phyloP scores from a whole-genome alignment of 2,329 filamentous ascomycete species.

The Trichoderma koningii region DNA sequence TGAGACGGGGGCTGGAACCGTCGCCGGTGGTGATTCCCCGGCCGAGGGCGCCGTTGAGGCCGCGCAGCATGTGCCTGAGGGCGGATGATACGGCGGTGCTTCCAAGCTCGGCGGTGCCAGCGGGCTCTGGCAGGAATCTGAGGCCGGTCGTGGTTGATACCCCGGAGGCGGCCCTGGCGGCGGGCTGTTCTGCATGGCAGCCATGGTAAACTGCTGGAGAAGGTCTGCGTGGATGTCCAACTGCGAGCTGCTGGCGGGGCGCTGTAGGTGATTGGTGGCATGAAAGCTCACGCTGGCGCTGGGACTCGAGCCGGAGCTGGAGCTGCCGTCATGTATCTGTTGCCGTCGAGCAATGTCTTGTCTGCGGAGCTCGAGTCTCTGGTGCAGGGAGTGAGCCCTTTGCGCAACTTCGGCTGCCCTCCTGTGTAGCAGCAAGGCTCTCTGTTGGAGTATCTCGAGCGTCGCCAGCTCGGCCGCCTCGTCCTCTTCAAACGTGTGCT shows the following conservation, averaged over 20 bases:
- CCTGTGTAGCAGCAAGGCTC: constrained; percentile 74
- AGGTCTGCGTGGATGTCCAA: constrained; percentile 58
- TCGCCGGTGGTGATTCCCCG: neutral
- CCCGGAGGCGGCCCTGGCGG: constrained; percentile 32
- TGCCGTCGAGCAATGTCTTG: constrained; percentile 38
- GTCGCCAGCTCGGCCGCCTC: constrained; percentile 84
- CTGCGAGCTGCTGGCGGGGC: constrained; percentile 34
- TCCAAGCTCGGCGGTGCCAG: constrained; percentile 37
- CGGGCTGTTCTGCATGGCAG: constrained; percentile 19
- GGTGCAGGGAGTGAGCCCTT: constrained; percentile 73
- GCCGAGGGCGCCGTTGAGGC: neutral
- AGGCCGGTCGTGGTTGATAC: constrained; percentile 36
- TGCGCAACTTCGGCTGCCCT: constrained; percentile 72
- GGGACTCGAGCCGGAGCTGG: neutral
- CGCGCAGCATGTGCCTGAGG: constrained; percentile 17
- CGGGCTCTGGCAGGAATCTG: constrained; percentile 34
- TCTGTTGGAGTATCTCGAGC: constrained; percentile 79
- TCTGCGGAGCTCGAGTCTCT: constrained; percentile 57
- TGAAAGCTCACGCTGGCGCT: constrained; percentile 34
- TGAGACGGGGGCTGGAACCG: neutral
- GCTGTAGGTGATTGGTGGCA: constrained; percentile 37
- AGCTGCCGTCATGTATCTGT: constrained; percentile 34
- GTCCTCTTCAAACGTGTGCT: constrained; percentile 80
- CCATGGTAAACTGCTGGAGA: constrained; percentile 52
- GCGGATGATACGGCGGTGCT: constrained; percentile 31